Evolutionary conservation across 306 rosid species (phyloP).

Genomic region (Hippophae rhamnoides): DNA sequence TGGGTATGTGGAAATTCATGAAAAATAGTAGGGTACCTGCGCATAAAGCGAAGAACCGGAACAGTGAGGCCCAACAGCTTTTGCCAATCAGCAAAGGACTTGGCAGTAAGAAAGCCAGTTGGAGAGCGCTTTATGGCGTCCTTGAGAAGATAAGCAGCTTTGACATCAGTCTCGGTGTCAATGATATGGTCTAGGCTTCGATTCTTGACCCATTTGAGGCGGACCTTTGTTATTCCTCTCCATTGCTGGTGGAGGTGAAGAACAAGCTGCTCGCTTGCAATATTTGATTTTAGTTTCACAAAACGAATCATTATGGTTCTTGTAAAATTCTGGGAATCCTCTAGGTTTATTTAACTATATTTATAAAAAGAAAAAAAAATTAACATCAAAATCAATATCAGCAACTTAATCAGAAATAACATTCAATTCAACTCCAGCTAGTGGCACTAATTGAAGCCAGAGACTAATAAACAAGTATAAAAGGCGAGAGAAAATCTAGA

Average conservation of each 20-base stretch:
- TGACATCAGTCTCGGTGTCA: constrained; percentile 80
- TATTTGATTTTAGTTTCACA: constrained; percentile 16
- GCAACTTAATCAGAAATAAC: too few species aligned
- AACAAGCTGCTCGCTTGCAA: not conserved
- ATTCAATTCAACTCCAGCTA: too few species aligned
- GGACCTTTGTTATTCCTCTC: constrained; percentile 67
- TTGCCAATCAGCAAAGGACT: constrained; percentile 71
- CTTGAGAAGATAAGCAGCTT: constrained; percentile 78
- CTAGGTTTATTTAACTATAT: too few species aligned
- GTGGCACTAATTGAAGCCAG: too few species aligned
- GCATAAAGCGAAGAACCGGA: constrained; percentile 83
- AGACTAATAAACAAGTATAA: too few species aligned
- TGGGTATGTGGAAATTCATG: constrained; percentile 80
- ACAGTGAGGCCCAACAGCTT: constrained; percentile 82
- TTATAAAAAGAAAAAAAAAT: too few species aligned
- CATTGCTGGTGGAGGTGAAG: constrained; percentile 34
- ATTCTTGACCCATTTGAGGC: constrained; percentile 81
- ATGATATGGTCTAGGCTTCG: constrained; percentile 75
- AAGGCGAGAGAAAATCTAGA: too few species aligned
- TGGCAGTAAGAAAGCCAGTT: constrained; percentile 61
- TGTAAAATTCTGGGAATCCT: too few species aligned
- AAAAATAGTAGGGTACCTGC: constrained; percentile 79
- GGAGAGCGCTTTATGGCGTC: constrained; percentile 82
- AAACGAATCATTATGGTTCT: too few species aligned
- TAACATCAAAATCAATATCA: too few species aligned